Percentiles rank a stretch among this genome's conserved stretches.
These are phyloP conservation scores for Paramarasmius palmivorus DNA, from an alignment of 1,284 basidiomycete genomes.

Conservation along the genomic window DNA sequence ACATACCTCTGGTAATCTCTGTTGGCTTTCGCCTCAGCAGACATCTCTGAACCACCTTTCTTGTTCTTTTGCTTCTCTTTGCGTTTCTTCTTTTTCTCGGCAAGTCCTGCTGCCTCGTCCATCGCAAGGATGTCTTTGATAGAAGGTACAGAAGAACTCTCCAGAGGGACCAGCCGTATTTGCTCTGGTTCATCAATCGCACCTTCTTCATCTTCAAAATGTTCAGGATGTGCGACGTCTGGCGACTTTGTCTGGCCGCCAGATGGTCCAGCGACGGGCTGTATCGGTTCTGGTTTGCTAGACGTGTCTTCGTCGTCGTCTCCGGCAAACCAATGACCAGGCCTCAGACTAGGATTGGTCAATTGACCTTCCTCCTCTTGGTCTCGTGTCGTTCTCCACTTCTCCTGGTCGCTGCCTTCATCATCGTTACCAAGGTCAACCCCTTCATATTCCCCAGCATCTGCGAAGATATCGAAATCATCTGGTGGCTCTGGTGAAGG, in stretches of 20 bases:
- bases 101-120: slow-evolving; percentile 64
- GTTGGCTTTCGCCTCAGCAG: slow-evolving; percentile 44
- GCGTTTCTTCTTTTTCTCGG: slow-evolving; percentile 62
- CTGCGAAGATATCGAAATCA: slow-evolving; percentile 83
- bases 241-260: slow-evolving; percentile 3
- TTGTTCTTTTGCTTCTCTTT: slow-evolving; percentile 69
- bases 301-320: slow-evolving; percentile 13
- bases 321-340: slow-evolving; percentile 25
- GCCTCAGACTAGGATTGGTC: not conserved
- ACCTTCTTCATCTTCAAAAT: slow-evolving; percentile 28
- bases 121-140: slow-evolving; percentile 79
- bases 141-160: slow-evolving; percentile 76
- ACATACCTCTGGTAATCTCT: slow-evolving; percentile 58
- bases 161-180: slow-evolving; percentile 65
- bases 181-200: slow-evolving; percentile 40
- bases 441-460: slow-evolving; percentile 81
- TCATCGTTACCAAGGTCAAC: slow-evolving; percentile 61
- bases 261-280: slow-evolving; percentile 4
- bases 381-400: slow-evolving; percentile 11
- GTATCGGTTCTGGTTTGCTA: slow-evolving; percentile 12
- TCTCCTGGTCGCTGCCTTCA: slow-evolving; percentile 35
- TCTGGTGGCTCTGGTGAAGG: slow-evolving; percentile 40
- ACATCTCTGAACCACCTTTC: slow-evolving; percentile 28
- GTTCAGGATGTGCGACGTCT: slow-evolving; percentile 19
- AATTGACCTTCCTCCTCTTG: slow-evolving; percentile 20